Evolutionary conservation across 441 rosid genomes (phyloP).

Genomic region (Gossypium armourianum): DNA sequence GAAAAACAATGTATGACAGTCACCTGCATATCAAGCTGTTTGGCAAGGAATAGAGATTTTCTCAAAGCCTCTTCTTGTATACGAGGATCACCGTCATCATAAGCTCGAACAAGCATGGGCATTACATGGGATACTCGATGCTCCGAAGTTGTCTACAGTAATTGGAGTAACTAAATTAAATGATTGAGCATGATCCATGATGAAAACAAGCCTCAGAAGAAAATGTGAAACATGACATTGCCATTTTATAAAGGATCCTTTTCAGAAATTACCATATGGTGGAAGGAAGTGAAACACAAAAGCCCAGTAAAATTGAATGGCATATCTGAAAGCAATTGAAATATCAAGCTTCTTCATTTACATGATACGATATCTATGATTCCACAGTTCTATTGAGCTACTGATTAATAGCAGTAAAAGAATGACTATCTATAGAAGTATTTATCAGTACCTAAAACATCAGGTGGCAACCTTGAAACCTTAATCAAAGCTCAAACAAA

Average conservation of each 20-base stretch:
- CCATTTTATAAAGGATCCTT: neutral
- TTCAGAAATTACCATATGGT: neutral
- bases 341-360: neutral
- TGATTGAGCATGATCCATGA: slow-evolving; percentile 4
- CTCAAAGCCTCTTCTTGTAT: slow-evolving; percentile 80
- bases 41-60: slow-evolving; percentile 62
- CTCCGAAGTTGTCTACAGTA: slow-evolving; percentile 60
- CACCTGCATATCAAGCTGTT: slow-evolving; percentile 81
- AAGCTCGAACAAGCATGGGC: slow-evolving; percentile 79
- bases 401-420: neutral
- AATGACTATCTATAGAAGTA: neutral
- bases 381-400: neutral
- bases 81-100: slow-evolving; percentile 77
- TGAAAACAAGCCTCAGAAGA: neutral
- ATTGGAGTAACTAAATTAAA: slow-evolving; percentile 14
- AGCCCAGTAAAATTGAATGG: neutral
- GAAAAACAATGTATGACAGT: slow-evolving; percentile 12
- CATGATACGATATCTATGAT: neutral
- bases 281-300: neutral
- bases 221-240: neutral
- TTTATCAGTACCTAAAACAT: slow-evolving; percentile 1
- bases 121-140: slow-evolving; percentile 53
- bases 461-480: neutral
- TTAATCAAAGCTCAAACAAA: neutral
- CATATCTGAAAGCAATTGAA: neutral